phyloP scores from a whole-genome alignment of 2,329 filamentous ascomycete genomes.

The Xylariaceae sp. region DNA sequence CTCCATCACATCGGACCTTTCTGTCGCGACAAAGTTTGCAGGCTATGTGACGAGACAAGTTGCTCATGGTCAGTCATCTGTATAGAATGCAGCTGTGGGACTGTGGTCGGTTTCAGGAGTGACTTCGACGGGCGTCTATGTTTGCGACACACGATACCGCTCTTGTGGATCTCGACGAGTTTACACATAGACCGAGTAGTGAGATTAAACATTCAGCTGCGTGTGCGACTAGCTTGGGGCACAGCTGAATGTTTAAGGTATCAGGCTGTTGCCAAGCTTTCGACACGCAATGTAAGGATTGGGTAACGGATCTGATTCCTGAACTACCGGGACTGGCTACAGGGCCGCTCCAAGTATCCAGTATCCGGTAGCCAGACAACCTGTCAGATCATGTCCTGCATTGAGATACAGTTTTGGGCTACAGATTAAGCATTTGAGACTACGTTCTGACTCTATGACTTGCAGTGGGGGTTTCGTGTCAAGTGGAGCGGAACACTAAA shows the following conservation, averaged over 20 bases:
- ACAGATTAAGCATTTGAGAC: too few species aligned
- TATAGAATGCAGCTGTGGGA: too few species aligned
- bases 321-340: conserved; percentile 13
- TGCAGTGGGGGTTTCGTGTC: too few species aligned
- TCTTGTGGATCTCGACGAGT: conserved; percentile 1
- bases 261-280: conserved; percentile 11
- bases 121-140: too few species aligned
- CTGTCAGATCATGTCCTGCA: too few species aligned
- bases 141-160: background rate
- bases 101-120: too few species aligned
- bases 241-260: conserved; percentile 10
- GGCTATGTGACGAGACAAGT: conserved; percentile 20
- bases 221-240: conserved; percentile 6
- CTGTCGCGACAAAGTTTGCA: conserved; percentile 25
- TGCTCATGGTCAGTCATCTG: conserved; percentile 18
- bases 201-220: conserved; percentile 1
- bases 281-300: conserved; percentile 4
- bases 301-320: conserved; percentile 9
- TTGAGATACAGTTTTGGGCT: too few species aligned
- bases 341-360: conserved; percentile 5
- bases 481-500: too few species aligned
- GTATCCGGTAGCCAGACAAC: background rate
- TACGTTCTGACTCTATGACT: too few species aligned
- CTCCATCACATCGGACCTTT: conserved; percentile 25
- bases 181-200: conserved; percentile 7